Percentiles rank a stretch among this genome's conserved stretches.
Conservation (phyloP, 2,329 filamentous ascomycete genomes). For the Neofusicoccum laricinum region DNA sequence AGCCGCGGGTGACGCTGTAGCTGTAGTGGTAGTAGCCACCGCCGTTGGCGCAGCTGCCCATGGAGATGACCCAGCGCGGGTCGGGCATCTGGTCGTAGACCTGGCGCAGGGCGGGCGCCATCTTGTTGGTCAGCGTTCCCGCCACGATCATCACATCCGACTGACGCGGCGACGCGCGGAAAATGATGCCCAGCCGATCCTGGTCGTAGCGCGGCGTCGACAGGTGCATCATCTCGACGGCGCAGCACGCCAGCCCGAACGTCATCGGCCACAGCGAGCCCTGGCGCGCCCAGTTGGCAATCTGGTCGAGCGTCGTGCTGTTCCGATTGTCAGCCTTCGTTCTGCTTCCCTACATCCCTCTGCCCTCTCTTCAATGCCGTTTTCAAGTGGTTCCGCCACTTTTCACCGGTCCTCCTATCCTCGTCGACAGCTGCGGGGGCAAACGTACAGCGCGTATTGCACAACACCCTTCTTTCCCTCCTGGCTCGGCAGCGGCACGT, state of each 20-base stretch:
- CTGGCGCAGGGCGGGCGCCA: slow-evolving; percentile 85
- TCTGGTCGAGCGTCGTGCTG: slow-evolving; percentile 76
- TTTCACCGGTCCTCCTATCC: not conserved
- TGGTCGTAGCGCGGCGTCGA: slow-evolving; percentile 91
- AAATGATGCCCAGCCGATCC: slow-evolving; percentile 86
- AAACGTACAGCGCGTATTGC: slow-evolving; percentile 80
- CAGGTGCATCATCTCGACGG: slow-evolving; percentile 91
- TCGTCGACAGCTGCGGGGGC: not conserved
- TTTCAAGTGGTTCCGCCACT: not conserved
- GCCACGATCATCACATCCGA: slow-evolving; percentile 95
- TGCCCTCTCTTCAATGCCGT: not conserved
- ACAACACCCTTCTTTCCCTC: slow-evolving; percentile 75
- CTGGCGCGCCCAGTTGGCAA: slow-evolving; percentile 84
- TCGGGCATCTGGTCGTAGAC: slow-evolving; percentile 97
- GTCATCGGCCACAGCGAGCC: slow-evolving; percentile 90
- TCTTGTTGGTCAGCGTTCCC: slow-evolving; percentile 92
- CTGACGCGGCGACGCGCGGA: slow-evolving; percentile 84
- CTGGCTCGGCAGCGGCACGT: slow-evolving; percentile 76
- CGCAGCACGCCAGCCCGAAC: slow-evolving; percentile 86
- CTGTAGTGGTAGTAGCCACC: slow-evolving; percentile 87
- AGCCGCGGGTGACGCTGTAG: slow-evolving; percentile 74
- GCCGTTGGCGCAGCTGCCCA: slow-evolving; percentile 82
- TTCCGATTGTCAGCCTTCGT: not conserved
- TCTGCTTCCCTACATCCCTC: not conserved
- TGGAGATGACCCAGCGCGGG: slow-evolving; percentile 80